A percentile compares a stretch with the other conserved stretches of the same genome.
These are phyloP conservation scores for Metschnikowia borealis DNA, from an alignment of 805 yeast genomes.

Conservation along the genomic window DNA sequence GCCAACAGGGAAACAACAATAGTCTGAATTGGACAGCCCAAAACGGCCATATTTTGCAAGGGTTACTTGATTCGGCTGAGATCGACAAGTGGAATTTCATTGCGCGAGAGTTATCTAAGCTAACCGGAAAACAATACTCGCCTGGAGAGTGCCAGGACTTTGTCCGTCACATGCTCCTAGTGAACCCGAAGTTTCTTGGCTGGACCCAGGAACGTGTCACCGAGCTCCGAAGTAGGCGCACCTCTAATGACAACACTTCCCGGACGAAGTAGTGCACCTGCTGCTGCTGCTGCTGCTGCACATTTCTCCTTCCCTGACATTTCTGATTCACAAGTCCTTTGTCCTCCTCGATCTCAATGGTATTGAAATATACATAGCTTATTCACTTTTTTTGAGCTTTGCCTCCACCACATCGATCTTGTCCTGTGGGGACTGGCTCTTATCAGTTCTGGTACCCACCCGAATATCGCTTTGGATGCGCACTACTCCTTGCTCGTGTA, in stretches of 20 bases:
- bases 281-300: no score
- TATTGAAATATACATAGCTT: not conserved
- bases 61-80: constrained; percentile 35
- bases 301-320: no score
- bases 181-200: constrained; percentile 55
- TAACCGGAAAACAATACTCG: constrained; percentile 48
- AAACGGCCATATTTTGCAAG: constrained; percentile 49
- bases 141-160: constrained; percentile 54
- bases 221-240: constrained; percentile 1
- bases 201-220: constrained; percentile 44
- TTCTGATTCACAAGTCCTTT: no score
- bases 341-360: no score
- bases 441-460: constrained; percentile 81
- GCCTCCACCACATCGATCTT: constrained; percentile 62
- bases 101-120: constrained; percentile 56
- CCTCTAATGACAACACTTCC: not conserved
- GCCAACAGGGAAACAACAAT: constrained; percentile 74
- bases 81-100: constrained; percentile 39
- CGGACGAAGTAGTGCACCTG: not conserved
- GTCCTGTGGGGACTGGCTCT: constrained; percentile 66
- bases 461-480: constrained; percentile 84
- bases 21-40: constrained; percentile 53
- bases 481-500: constrained; percentile 65
- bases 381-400: constrained; percentile 28
- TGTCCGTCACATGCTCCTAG: constrained; percentile 49